A percentile compares a stretch with the other conserved stretches of the same genome.
These are phyloP conservation scores for Mortierella sp. DNA, from an alignment of 371 early-diverging fungal species.

Conservation along the genomic window DNA sequence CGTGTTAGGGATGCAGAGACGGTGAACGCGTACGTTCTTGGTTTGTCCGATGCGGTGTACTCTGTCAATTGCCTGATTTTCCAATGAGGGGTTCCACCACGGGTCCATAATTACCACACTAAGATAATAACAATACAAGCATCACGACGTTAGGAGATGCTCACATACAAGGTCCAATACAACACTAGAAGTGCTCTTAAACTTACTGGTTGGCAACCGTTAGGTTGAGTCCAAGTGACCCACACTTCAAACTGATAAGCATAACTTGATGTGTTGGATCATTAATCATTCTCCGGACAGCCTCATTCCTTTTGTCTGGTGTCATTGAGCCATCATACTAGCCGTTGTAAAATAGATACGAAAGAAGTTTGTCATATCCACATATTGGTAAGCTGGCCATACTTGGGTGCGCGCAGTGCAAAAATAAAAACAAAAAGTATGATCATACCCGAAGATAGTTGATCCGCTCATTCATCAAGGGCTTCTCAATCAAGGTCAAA, in stretches of 20 bases:
- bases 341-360: neutral
- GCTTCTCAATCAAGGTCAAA: constrained; percentile 80
- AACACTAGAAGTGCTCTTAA: neutral
- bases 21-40: constrained; percentile 60
- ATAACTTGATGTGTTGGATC: constrained; percentile 68
- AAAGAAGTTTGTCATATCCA: neutral
- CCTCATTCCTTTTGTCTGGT: constrained; percentile 55
- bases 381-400: neutral
- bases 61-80: constrained; percentile 82
- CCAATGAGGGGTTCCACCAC: constrained; percentile 93
- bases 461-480: constrained; percentile 61
- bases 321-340: constrained; percentile 66
- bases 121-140: neutral
- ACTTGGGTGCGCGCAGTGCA: neutral
- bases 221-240: constrained; percentile 86
- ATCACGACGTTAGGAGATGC: too few relatives aligned
- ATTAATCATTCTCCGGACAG: constrained; percentile 60
- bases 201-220: constrained; percentile 72
- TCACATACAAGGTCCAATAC: neutral
- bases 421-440: neutral
- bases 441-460: constrained; percentile 34
- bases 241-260: constrained; percentile 77
- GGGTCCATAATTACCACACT: constrained; percentile 82
- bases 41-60: constrained; percentile 80
- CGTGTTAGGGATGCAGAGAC: constrained; percentile 58